Evolutionary conservation across 192 early-diverging fungal genomes (phyloP), one percentile per base, ranked within the genome.

Genomic region (Linnemannia exigua): DNA sequence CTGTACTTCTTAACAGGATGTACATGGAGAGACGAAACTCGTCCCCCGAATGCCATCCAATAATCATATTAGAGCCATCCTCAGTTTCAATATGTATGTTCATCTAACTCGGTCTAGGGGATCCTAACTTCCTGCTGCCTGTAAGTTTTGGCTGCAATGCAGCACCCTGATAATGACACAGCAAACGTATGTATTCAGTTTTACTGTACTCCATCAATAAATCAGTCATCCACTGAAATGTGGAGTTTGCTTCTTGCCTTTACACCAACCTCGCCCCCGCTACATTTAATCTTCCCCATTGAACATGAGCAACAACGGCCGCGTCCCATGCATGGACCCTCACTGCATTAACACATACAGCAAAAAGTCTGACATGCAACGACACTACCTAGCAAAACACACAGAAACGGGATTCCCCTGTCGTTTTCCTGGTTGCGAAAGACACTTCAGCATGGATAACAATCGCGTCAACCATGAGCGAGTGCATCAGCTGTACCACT

Each of bases 341-440:
- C 47, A 58, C 68, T 78, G 76, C 69, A 76, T 31, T 22, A 25
- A 41, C 37, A 78, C 46, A 46, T 72, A 37, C 51, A 25, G 28
- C 36, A 37, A n/a, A 19, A 71, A 31, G 51, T 16, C 33, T 22
- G 1, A 33, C 48, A 78, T 78, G 76, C 68, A 38, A 37, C 50
- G 15, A 71, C 76, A 78, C 51, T 78, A 78, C 69, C 6, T 63
- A 58, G 35, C 67, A 31, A 78, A 78, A 58, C 76, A 78, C 69
- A 78, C 67, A 25, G 51, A 63, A 44, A 38, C 46, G 51, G 44
- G 74, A 22, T 71, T 78, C 76, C 76, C 68, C 50, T 78, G 67
- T 38, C 50, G 69, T 28, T 78, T 38, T 54, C 9, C 76, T 51
- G 69, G 51, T 38, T 78, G 76, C 51, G 38, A 78, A 78, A 19